These are phyloP conservation scores for Penicilliopsis zonata DNA, from an alignment of 495 filamentous ascomycete genomes.

Conservation along the genomic window DNA sequence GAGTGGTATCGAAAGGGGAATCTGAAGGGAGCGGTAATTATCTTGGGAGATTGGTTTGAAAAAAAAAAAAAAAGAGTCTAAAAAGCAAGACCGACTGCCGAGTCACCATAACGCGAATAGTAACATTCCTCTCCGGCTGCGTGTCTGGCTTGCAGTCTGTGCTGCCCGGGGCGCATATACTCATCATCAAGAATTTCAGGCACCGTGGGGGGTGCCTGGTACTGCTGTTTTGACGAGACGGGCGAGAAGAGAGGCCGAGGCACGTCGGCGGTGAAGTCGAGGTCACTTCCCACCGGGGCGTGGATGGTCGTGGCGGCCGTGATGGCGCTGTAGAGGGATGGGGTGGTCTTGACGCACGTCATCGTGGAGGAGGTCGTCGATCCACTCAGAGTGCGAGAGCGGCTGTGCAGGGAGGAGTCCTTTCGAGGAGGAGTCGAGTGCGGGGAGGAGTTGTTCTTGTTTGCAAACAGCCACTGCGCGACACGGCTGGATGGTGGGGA, in stretches of 20 bases:
- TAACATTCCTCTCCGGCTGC: conserved; percentile 9
- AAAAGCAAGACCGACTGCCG: conserved; percentile 26
- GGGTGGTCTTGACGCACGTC: conserved; percentile 10
- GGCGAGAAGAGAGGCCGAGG: neutral
- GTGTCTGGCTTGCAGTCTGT: too few species aligned
- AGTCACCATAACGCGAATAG: conserved; percentile 11
- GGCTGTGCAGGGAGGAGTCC: conserved; percentile 16
- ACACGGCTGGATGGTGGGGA: conserved; percentile 17
- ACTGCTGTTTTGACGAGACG: neutral
- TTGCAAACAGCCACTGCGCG: conserved; percentile 21
- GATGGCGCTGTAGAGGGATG: conserved; percentile 19
- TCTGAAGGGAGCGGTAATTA: too few species aligned
- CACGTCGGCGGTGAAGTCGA: conserved; percentile 9
- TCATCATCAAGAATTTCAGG: too few species aligned
- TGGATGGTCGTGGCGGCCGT: conserved; percentile 14
- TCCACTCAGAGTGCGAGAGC: conserved; percentile 28
- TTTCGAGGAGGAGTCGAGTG: conserved; percentile 6
- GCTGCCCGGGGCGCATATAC: too few species aligned
- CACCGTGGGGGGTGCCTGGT: too few species aligned
- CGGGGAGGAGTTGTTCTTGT: conserved; percentile 3
- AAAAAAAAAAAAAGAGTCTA: conserved; percentile 7
- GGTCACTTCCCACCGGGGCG: conserved; percentile 17
- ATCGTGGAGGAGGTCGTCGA: conserved; percentile 23
- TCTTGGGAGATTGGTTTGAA: neutral
- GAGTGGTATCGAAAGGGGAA: too few species aligned